Percentiles rank a stretch among this genome's conserved stretches.
Evolutionary conservation across 176 grass and related monocot species (phyloP).

Genomic region (Aegilops umbellulata): DNA sequence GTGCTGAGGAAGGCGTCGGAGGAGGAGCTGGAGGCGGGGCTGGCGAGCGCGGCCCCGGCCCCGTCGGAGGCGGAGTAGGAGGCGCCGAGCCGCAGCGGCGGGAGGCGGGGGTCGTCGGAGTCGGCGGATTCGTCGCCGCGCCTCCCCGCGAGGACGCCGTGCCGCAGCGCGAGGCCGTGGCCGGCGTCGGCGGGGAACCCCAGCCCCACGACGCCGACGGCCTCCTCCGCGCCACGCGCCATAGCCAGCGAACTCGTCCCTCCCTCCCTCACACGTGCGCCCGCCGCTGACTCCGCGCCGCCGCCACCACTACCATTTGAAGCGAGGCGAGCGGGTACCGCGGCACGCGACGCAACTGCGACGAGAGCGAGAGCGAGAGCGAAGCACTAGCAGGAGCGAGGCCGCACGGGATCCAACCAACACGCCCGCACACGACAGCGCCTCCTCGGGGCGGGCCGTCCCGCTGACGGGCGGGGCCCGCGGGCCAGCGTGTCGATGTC

Average conservation of each 20-base stretch:
- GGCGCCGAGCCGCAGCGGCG: constrained; percentile 50
- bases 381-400: neutral
- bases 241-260: constrained; percentile 33
- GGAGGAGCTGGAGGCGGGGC: constrained; percentile 54
- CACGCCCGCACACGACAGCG: constrained; percentile 7
- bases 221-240: constrained; percentile 35
- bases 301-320: constrained; percentile 24
- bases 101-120: constrained; percentile 36
- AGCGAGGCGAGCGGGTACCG: neutral
- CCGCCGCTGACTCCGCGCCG: neutral
- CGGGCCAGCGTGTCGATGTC: constrained; percentile 15
- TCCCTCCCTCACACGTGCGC: neutral
- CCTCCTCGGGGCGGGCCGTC: neutral
- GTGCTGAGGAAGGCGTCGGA: constrained; percentile 71
- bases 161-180: constrained; percentile 54
- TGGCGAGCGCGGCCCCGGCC: constrained; percentile 7
- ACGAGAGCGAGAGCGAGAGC: neutral
- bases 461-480: neutral
- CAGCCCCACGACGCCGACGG: neutral
- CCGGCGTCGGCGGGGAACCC: constrained; percentile 41
- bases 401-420: constrained; percentile 44
- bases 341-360: neutral
- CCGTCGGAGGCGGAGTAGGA: neutral
- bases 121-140: neutral
- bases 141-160: constrained; percentile 38